A percentile compares a stretch with the other conserved stretches of the same genome.
Conservation (phyloP, 1,139 yeast species). For the Meyerozyma elateridarum region DNA sequence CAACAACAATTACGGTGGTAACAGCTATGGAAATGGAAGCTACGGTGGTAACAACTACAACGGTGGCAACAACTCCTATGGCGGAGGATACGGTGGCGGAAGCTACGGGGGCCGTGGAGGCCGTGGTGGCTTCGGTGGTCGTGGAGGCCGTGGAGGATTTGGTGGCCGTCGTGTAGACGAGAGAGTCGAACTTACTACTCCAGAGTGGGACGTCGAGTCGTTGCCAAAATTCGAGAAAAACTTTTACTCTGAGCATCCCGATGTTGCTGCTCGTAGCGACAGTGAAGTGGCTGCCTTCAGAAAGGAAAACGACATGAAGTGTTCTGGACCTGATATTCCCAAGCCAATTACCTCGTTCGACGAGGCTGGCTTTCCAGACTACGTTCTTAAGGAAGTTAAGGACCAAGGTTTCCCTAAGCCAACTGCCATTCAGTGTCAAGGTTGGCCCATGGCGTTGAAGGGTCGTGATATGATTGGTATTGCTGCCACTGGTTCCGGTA, state of each 20-base stretch:
- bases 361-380: conserved; percentile 96
- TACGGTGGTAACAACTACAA: conserved; percentile 18
- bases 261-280: conserved; percentile 69
- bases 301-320: conserved; percentile 79
- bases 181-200: conserved; percentile 61
- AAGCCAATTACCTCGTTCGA: conserved; percentile 90
- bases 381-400: conserved; percentile 84
- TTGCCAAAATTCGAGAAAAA: conserved; percentile 93
- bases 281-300: conserved; percentile 73
- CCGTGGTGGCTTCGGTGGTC: conserved; percentile 32
- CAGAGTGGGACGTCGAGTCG: conserved; percentile 72
- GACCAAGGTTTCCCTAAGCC: conserved; percentile 92
- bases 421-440: conserved; percentile 97
- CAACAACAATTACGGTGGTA: conserved; percentile 18
- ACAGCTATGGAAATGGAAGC: conserved; percentile 14
- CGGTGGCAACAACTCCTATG: conserved; percentile 12
- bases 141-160: conserved; percentile 28
- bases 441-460: conserved; percentile 99
- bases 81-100: conserved; percentile 12
- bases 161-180: conserved; percentile 22
- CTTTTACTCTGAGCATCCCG: conserved; percentile 82
- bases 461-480: conserved; percentile 99
- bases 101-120: conserved; percentile 18
- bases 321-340: conserved; percentile 81
- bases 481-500: conserved; percentile 98